phyloP scores from a whole-genome alignment of 2,329 filamentous ascomycete species.

The Colletotrichum viniferum region DNA sequence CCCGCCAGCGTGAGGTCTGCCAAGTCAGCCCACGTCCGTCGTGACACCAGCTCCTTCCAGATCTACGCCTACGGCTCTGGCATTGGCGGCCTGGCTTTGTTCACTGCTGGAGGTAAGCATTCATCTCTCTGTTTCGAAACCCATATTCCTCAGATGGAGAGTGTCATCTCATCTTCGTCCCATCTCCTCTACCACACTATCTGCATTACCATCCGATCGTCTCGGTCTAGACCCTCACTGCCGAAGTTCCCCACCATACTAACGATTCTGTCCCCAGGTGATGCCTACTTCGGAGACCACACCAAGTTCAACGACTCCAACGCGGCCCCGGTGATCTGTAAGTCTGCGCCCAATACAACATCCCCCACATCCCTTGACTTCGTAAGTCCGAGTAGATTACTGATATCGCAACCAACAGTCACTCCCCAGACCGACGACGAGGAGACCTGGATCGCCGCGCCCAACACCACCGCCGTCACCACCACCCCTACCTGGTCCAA shows the following conservation, averaged over 20 bases:
- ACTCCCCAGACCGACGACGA: not conserved
- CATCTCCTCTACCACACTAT: not conserved
- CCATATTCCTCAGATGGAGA: not conserved
- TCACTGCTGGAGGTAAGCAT: constrained; percentile 26
- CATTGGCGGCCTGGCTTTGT: constrained; percentile 28
- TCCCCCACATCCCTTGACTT: not conserved
- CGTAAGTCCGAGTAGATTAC: not conserved
- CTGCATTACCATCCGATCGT: not conserved
- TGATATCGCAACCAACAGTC: constrained; percentile 5
- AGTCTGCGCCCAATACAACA: not conserved
- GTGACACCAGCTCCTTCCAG: constrained; percentile 21
- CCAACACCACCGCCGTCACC: constrained; percentile 15
- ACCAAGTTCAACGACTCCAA: constrained; percentile 8
- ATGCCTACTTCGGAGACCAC: constrained; percentile 6
- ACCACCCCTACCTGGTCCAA: constrained; percentile 25
- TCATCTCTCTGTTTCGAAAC: not conserved
- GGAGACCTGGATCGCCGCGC: constrained; percentile 22
- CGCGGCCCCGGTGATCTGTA: constrained; percentile 13
- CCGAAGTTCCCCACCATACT: not conserved
- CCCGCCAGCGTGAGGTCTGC: not conserved
- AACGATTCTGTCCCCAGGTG: not conserved
- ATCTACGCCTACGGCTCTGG: constrained; percentile 30
- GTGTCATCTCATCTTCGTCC: not conserved
- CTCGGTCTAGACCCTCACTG: not conserved
- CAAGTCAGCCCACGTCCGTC: not conserved